These are phyloP conservation scores for Eimeria tenella DNA, from an alignment of 169 alveolate species.

Conservation along the genomic window DNA sequence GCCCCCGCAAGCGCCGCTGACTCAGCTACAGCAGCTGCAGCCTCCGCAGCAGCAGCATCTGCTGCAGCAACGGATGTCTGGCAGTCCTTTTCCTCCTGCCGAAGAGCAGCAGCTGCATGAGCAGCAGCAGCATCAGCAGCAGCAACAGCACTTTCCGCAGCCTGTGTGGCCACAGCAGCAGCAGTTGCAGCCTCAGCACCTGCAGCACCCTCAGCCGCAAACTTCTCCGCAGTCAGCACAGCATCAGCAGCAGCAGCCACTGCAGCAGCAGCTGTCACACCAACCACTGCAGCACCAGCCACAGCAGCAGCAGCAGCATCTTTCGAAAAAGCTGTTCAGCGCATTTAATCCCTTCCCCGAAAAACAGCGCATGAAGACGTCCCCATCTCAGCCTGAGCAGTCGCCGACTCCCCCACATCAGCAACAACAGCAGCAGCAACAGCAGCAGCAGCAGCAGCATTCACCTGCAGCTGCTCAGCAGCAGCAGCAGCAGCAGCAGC, in stretches of 20 bases:
- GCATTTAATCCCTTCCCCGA: conserved; percentile 49
- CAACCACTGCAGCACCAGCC: conserved; percentile 37
- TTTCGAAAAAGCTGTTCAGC: conserved; percentile 12
- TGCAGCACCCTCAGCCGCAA: conserved; percentile 21
- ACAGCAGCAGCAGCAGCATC: conserved; percentile 37
- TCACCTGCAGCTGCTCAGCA: conserved; percentile 4
- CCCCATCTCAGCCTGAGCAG: background rate
- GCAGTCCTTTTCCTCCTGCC: no score
- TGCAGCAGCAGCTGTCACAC: conserved; percentile 26
- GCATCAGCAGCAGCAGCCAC: conserved; percentile 34
- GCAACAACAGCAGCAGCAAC: conserved; percentile 31
- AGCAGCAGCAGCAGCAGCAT: conserved; percentile 37
- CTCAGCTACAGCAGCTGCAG: conserved; percentile 4
- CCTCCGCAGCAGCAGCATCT: conserved; percentile 21
- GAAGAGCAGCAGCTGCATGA: background rate
- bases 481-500: conserved; percentile 23
- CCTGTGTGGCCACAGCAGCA: conserved; percentile 41
- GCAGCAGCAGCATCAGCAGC: conserved; percentile 22
- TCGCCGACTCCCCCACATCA: background rate
- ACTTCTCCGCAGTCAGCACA: conserved; percentile 21
- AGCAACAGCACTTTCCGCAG: conserved; percentile 32
- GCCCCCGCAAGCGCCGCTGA: background rate
- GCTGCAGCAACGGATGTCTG: background rate
- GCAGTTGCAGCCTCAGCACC: conserved; percentile 23
- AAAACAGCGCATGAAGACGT: background rate